A percentile compares a stretch with the other conserved stretches of the same genome.
These are phyloP conservation scores for Penicillium freii DNA, from an alignment of 2,329 filamentous ascomycete genomes.

Conservation along the genomic window DNA sequence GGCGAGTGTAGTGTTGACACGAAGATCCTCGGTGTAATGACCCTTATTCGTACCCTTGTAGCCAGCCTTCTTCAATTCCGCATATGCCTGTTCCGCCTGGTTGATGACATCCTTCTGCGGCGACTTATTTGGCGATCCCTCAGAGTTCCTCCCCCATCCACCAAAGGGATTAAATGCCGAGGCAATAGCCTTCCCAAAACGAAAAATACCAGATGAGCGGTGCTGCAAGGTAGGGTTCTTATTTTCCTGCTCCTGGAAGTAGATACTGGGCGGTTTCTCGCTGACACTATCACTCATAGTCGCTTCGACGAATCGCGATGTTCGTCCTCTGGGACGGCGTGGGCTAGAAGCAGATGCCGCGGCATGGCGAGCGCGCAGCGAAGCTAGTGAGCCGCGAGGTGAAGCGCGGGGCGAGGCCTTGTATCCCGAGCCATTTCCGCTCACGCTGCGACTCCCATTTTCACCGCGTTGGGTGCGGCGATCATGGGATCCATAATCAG, in stretches of 20 bases:
- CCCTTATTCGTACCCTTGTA: constrained; percentile 45
- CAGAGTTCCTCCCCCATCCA: constrained; percentile 47
- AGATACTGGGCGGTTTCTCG: constrained; percentile 66
- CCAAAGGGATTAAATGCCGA: constrained; percentile 55
- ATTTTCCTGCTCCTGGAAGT: constrained; percentile 49
- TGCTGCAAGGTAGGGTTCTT: constrained; percentile 24
- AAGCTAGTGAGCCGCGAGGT: constrained; percentile 18
- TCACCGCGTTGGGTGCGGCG: constrained; percentile 14
- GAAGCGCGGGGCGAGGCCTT: constrained; percentile 21
- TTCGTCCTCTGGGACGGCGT: constrained; percentile 48
- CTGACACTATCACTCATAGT: constrained; percentile 83
- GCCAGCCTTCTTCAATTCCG: constrained; percentile 54
- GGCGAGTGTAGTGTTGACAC: constrained; percentile 22
- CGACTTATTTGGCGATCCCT: constrained; percentile 27
- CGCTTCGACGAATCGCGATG: constrained; percentile 70
- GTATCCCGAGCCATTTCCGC: background rate
- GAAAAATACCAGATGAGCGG: constrained; percentile 50
- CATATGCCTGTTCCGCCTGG: constrained; percentile 53
- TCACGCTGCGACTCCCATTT: constrained; percentile 1
- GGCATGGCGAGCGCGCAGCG: constrained; percentile 19
- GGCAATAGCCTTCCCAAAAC: constrained; percentile 56
- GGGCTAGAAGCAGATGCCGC: constrained; percentile 18
- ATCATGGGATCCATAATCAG: constrained; percentile 18
- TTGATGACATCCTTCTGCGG: constrained; percentile 45
- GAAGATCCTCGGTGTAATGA: constrained; percentile 27